Conservation (phyloP, 2,329 filamentous ascomycete species). For the Colletotrichum musicola region DNA sequence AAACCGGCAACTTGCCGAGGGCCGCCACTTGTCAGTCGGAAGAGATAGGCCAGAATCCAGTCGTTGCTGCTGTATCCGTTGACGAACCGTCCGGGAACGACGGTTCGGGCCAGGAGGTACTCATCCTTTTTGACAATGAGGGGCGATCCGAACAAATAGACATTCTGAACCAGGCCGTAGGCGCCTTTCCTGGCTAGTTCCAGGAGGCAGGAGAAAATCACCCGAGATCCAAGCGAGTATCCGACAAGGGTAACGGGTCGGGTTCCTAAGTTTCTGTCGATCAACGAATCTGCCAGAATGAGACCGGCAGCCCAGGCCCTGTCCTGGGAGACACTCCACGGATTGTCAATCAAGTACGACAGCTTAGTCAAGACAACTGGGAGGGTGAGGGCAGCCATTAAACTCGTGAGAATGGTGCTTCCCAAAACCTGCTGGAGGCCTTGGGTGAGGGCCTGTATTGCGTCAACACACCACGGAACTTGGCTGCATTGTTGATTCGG, state of each 20-base stretch:
- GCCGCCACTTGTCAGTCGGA: constrained; percentile 92
- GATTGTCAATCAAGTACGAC: constrained; percentile 96
- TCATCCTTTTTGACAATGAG: constrained; percentile 94
- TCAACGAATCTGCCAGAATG: constrained; percentile 93
- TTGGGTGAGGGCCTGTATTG: constrained; percentile 86
- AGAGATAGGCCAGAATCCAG: constrained; percentile 97
- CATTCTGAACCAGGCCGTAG: constrained; percentile 91
- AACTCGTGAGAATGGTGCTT: constrained; percentile 85
- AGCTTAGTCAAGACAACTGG: constrained; percentile 94
- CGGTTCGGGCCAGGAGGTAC: constrained; percentile 82
- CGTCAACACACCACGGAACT: constrained; percentile 42
- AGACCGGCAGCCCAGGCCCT: constrained; percentile 89
- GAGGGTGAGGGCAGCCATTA: constrained; percentile 95
- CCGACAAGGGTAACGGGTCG: constrained; percentile 93
- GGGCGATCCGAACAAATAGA: constrained; percentile 93
- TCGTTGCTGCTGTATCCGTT: constrained; percentile 96
- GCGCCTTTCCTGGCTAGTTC: constrained; percentile 89
- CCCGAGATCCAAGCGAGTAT: constrained; percentile 90
- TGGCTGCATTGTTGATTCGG: constrained; percentile 46
- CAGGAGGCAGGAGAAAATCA: constrained; percentile 91
- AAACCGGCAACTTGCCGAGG: constrained; percentile 91
- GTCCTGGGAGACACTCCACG: constrained; percentile 96
- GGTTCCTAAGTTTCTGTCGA: constrained; percentile 91
- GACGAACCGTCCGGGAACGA: constrained; percentile 92
- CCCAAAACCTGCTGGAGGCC: constrained; percentile 95